Percentiles rank a stretch among this genome's conserved stretches.
These are phyloP conservation scores for Xylaria scruposa DNA, from an alignment of 495 filamentous ascomycete species.

Conservation along the genomic window DNA sequence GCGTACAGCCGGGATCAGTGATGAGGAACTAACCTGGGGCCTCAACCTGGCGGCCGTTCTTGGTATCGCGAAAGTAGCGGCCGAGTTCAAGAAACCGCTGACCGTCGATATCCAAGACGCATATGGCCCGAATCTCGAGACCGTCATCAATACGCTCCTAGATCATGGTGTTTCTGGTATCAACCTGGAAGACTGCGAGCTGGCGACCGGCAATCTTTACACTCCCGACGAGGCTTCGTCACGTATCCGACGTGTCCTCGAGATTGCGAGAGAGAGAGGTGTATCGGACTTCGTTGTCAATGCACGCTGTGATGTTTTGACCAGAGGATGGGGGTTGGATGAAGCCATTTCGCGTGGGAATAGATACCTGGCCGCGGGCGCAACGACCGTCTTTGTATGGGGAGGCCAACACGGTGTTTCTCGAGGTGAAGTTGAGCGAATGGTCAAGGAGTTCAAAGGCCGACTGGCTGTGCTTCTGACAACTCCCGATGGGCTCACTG, in stretches of 20 bases:
- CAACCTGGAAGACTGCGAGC: conserved; percentile 59
- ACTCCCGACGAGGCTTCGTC: conserved; percentile 44
- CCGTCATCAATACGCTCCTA: conserved; percentile 46
- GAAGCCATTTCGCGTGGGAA: conserved; percentile 53
- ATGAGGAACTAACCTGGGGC: conserved; percentile 50
- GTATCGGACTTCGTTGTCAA: conserved; percentile 60
- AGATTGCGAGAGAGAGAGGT: conserved; percentile 43
- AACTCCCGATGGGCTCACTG: conserved; percentile 38
- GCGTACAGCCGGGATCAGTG: conserved; percentile 46
- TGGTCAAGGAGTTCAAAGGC: conserved; percentile 43
- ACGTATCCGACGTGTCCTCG: conserved; percentile 45
- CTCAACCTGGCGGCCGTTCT: conserved; percentile 41
- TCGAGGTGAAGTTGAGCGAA: conserved; percentile 42
- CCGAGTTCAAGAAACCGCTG: conserved; percentile 44
- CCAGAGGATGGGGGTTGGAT: conserved; percentile 42
- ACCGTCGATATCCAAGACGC: conserved; percentile 62
- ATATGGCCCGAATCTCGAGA: conserved; percentile 52
- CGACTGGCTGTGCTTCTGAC: conserved; percentile 41
- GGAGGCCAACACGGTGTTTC: conserved; percentile 36
- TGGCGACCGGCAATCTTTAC: conserved; percentile 40
- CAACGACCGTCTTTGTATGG: conserved; percentile 56
- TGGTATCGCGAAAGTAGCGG: conserved; percentile 41
- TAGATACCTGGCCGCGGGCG: conserved; percentile 54
- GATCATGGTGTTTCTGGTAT: conserved; percentile 56
- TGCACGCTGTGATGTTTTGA: conserved; percentile 53